These are phyloP conservation scores for Talaromyces marneffei DNA, from an alignment of 2,329 filamentous ascomycete species.

Conservation along the genomic window DNA sequence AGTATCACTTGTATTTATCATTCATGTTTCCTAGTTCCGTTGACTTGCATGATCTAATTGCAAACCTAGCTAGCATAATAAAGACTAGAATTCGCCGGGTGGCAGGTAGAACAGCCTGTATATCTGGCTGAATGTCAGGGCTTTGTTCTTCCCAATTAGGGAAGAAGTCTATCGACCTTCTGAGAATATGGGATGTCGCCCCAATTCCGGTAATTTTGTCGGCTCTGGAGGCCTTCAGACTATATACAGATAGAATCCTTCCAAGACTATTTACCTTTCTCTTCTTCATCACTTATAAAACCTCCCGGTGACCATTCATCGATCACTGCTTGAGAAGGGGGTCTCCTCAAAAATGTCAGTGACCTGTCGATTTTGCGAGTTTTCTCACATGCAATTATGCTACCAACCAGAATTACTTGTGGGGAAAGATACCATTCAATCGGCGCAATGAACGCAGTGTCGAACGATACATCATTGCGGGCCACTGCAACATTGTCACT, in stretches of 20 bases:
- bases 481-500: neutral
- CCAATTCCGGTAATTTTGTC: neutral
- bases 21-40: neutral
- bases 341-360: no score
- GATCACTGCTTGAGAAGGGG: no score
- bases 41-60: neutral
- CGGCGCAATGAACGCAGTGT: no score
- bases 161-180: neutral
- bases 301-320: no score
- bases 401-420: no score
- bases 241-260: neutral
- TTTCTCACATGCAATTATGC: no score
- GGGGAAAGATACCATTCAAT: no score
- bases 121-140: neutral
- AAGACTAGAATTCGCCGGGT: neutral
- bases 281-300: neutral
- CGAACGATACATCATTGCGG: no score
- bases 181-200: neutral
- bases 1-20: neutral
- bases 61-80: neutral
- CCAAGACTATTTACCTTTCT: neutral
- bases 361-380: no score
- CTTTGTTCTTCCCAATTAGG: neutral
- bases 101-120: neutral
- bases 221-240: neutral